Evolutionary conservation across 208 protist species (phyloP).

Genomic region (Ichthyophonus hoferi): DNA sequence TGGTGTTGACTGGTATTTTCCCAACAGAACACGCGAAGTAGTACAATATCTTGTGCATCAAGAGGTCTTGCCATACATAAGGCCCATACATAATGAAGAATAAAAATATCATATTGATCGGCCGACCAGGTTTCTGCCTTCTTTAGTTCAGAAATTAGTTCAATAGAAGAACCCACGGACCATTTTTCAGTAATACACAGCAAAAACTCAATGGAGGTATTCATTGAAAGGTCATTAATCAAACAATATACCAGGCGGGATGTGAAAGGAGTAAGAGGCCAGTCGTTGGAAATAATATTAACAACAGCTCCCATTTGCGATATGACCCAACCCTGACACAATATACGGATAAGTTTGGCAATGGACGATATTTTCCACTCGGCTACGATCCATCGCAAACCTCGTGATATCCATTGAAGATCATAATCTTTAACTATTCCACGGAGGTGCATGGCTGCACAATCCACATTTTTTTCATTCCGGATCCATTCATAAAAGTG

Average conservation of each 20-base stretch:
- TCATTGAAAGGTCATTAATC: neutral
- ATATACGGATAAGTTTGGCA: constrained; percentile 1
- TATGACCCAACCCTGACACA: neutral
- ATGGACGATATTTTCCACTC: constrained; percentile 12
- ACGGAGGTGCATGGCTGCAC: neutral
- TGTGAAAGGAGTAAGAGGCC: constrained; percentile 15
- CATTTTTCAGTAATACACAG: neutral
- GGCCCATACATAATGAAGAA: neutral
- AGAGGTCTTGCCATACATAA: neutral
- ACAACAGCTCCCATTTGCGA: neutral
- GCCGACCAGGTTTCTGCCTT: neutral
- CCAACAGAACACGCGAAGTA: neutral
- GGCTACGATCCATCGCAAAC: constrained; percentile 24
- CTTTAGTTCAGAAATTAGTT: neutral
- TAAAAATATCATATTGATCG: neutral
- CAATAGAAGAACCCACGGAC: neutral
- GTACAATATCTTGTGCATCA: neutral
- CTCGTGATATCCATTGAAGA: neutral
- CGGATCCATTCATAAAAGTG: constrained; percentile 25
- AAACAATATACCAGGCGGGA: neutral
- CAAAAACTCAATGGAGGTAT: neutral
- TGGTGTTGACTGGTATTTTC: neutral
- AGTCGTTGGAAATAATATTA: constrained; percentile 23
- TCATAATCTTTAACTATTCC: neutral
- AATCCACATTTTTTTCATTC: constrained; percentile 6